Base-by-base conservation (phyloP, 2,329 filamentous ascomycete species). In the Huntiella omanensis region DNA sequence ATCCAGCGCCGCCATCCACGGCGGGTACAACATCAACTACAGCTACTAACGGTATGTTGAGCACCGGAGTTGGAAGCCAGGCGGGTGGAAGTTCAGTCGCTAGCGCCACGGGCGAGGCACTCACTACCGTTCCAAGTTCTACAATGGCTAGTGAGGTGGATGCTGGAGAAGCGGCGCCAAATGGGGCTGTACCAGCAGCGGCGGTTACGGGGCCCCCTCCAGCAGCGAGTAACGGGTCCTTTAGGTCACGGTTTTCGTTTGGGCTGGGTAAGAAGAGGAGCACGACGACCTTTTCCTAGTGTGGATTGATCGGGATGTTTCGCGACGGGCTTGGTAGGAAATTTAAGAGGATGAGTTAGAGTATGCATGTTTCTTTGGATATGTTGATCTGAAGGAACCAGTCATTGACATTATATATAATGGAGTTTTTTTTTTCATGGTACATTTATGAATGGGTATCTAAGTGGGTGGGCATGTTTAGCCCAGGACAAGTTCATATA, bases 401-500 rank as follows among this genome's bases (percentile, higher is more conserved):
- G 32, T 22, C 32, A 33, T 16, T 12, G 32, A 22, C 32, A 33
- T 43, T 16, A 33, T 28, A 28, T 28, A 28, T 28, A 28, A 28
- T 28, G 6, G 22, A 28, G 7, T 19, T 19, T 28, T 28, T 28
- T 8, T 8, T 28, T 28, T 28, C 22, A 28, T 28, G 22, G 22
- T 10, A 28, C 22, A 28, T 28, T 28, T 28, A 28, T 28, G 22
- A 28, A 28, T 28, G 22, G 22, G 22, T 28, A 28, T 28, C 22
- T 28, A 28, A 28, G 8, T 28, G 8, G 36, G 6, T 28, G 28
- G 35, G 33, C 7, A 16, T 46, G 40, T 47, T 71, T 66, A 87
- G 49, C 83, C 83, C 22, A 87, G 66, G 40, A 86, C 69, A 36
- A 91, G 66, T 63, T 86, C 80, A 63, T 87, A 93, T 50, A 85